Evolutionary conservation across 2,329 filamentous ascomycete species (phyloP).

Genomic region (Uncinocarpus reesii): DNA sequence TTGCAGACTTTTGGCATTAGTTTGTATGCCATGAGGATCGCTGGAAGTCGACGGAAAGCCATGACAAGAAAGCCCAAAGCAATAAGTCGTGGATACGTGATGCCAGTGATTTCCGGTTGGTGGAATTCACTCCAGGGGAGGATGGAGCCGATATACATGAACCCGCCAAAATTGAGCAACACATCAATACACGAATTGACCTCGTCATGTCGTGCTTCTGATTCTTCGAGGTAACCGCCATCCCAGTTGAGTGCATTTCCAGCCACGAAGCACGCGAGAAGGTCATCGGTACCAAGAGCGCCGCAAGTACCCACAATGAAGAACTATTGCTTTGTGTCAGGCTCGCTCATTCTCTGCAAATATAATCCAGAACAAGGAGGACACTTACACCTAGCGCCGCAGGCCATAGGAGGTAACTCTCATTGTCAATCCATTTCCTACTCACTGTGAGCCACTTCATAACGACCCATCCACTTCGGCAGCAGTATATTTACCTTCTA

Average conservation of each 20-base stretch:
- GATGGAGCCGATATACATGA: constrained; percentile 49
- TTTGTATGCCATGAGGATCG: constrained; percentile 46
- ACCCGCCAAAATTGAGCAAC: constrained; percentile 50
- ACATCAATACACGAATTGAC: constrained; percentile 51
- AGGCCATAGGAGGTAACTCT: constrained; percentile 46
- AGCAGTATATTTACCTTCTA: constrained; percentile 20
- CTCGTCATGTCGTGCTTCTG: constrained; percentile 48
- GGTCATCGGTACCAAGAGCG: constrained; percentile 49
- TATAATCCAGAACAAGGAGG: background rate
- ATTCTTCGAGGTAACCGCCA: constrained; percentile 48
- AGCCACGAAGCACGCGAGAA: constrained; percentile 52
- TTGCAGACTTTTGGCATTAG: constrained; percentile 45
- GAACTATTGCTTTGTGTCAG: constrained; percentile 32
- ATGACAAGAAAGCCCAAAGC: constrained; percentile 45
- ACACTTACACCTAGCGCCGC: constrained; percentile 40
- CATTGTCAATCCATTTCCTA: constrained; percentile 47
- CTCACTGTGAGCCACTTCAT: background rate
- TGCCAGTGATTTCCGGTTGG: constrained; percentile 41
- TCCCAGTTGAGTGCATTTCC: constrained; percentile 54
- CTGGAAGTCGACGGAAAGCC: constrained; percentile 48
- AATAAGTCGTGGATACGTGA: constrained; percentile 44
- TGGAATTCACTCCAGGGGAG: constrained; percentile 49
- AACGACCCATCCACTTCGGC: constrained; percentile 13
- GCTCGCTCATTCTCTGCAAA: background rate
- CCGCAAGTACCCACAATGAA: constrained; percentile 51